These are phyloP conservation scores for Lophiostoma macrostomum DNA, from an alignment of 495 filamentous ascomycete genomes.

Conservation along the genomic window DNA sequence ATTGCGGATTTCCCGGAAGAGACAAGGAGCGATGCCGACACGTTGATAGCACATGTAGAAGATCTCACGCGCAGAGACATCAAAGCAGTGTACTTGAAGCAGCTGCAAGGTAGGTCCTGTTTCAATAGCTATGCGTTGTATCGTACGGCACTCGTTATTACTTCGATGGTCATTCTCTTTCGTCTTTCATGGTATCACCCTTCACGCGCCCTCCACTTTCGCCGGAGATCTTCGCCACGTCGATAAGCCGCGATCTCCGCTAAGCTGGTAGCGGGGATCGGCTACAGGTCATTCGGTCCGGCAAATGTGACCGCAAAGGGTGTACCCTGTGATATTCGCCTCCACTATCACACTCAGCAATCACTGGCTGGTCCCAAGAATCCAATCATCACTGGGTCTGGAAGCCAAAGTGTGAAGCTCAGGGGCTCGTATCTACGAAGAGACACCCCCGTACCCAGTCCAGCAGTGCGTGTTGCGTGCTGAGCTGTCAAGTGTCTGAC, in stretches of 20 bases:
- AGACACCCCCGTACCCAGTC: no score
- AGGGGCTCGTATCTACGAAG: no score
- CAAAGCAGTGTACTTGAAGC: conserved; percentile 67
- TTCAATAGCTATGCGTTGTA: conserved; percentile 5
- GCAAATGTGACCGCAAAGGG: conserved; percentile 1
- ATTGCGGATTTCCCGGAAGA: conserved; percentile 62
- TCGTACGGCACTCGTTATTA: no score
- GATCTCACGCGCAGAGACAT: conserved; percentile 64
- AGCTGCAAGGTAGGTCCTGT: conserved; percentile 52
- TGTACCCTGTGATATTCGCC: conserved; percentile 19
- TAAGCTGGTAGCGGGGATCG: background rate
- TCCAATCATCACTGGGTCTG: no score
- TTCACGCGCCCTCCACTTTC: background rate
- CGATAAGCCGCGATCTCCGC: conserved; percentile 12
- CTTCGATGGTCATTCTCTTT: no score
- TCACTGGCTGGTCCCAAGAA: no score
- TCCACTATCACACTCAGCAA: conserved; percentile 6
- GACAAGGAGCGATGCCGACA: conserved; percentile 48
- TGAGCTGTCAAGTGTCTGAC: no score
- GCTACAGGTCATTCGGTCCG: background rate
- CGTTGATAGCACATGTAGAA: conserved; percentile 56
- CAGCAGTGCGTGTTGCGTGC: no score
- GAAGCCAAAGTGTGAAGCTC: no score
- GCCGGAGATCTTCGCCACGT: background rate
- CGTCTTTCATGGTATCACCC: background rate